Percentiles rank a stretch among this genome's conserved stretches.
These are phyloP conservation scores for Stagonosporopsis chrysanthemi DNA, from an alignment of 2,329 filamentous ascomycete genomes.

Conservation along the genomic window DNA sequence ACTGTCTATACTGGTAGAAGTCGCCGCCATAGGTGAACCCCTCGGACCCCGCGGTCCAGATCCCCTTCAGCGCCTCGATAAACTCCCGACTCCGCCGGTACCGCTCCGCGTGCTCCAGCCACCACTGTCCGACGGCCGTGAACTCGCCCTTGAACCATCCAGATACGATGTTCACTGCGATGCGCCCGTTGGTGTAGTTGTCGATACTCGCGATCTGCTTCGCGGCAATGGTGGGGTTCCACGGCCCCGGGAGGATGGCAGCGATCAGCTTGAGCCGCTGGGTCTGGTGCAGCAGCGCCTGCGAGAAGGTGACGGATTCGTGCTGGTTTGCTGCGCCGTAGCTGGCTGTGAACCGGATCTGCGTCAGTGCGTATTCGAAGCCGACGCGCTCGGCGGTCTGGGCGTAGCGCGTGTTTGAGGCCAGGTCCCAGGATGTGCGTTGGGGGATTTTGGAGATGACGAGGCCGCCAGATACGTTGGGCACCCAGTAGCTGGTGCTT, in stretches of 20 bases:
- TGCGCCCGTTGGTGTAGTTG: constrained; percentile 60
- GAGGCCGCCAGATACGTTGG: constrained; percentile 62
- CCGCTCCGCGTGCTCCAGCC: constrained; percentile 62
- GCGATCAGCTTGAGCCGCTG: constrained; percentile 60
- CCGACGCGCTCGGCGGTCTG: constrained; percentile 58
- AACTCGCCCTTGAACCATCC: constrained; percentile 65
- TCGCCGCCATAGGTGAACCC: constrained; percentile 60
- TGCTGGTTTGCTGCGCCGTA: constrained; percentile 59
- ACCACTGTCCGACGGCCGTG: constrained; percentile 61
- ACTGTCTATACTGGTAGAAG: constrained; percentile 63
- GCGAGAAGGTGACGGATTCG: constrained; percentile 60
- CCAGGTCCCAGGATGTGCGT: constrained; percentile 58
- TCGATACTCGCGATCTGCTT: constrained; percentile 64
- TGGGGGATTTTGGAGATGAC: constrained; percentile 63
- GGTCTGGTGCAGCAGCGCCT: constrained; percentile 58
- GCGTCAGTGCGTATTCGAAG: constrained; percentile 61
- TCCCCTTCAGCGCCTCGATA: constrained; percentile 60
- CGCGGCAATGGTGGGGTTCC: constrained; percentile 56
- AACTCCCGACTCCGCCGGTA: constrained; percentile 61
- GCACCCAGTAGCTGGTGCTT: constrained; percentile 58
- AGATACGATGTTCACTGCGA: constrained; percentile 61
- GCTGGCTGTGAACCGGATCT: constrained; percentile 62
- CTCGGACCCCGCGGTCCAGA: constrained; percentile 57
- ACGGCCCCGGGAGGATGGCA: constrained; percentile 54
- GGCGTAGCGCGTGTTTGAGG: constrained; percentile 59